Evolutionary conservation across 2,329 filamentous ascomycete genomes (phyloP), one percentile per base, ranked within the genome.

Genomic region (Talaromyces sp.): DNA sequence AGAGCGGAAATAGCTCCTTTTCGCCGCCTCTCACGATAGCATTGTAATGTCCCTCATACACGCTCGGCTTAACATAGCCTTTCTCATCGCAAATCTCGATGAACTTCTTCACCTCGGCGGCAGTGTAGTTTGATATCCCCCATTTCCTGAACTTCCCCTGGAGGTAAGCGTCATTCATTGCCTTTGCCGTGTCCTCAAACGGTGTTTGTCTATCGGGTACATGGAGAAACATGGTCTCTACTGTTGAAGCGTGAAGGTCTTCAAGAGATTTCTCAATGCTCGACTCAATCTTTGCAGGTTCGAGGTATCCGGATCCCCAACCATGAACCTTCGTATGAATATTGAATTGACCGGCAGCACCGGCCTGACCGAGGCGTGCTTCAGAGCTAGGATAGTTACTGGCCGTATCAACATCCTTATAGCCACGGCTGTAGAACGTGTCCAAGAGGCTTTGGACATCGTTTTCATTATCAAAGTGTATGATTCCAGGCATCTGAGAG

Each of bases 11-110:
- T 27, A 62, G 27, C 3, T 35, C 48, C 27, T 62, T 43, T 14
- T 62, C 60, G 8, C 22, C 48, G 1, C 48, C 37, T 41, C 60
- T 62, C 3, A 41, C 47, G 19, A 62, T 45, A 9, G 60, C 33
- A 31, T 62, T 62, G 41, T 62, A 62, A 13, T 62, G 60, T 33
- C 60, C 60, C 37, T 62, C 33, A 22, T 62, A 62, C 14, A 62
- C 48, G 27, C 33, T 47, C 24, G 60, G 60, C 13, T 62, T 62
- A 48, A 56, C 24, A 9, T 54, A 62, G 22, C 35, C 47, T 19
- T 56, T 37, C 14, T 16, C 3, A n/a, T 62, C 60, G 19, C 48
- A 62, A 33, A 62, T 33, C 16, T 43, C 24, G 14, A 56, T 22
- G 24, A 56, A 22, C 24, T 45, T 27, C n/a, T 62, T 31, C 1